Conservation (phyloP, 164 flowering plant species). For the Sextonia rubra region DNA sequence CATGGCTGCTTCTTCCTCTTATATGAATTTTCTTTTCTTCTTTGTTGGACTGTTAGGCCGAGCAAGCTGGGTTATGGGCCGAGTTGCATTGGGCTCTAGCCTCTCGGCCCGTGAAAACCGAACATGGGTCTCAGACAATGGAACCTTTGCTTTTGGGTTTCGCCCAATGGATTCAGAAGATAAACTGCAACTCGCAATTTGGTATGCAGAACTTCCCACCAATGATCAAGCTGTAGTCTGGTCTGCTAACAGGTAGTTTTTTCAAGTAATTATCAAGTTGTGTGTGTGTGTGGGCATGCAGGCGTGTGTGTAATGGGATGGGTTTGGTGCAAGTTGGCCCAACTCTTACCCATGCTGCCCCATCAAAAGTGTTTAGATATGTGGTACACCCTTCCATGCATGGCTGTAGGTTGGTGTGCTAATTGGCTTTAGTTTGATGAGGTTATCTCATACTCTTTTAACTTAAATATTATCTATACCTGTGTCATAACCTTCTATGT, state of each 20-base stretch:
- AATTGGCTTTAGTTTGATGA: no score
- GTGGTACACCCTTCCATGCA: no score
- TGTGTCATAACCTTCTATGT: no score
- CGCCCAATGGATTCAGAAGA: slow-evolving; percentile 16
- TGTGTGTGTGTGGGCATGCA: no score
- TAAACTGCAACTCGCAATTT: slow-evolving; percentile 49
- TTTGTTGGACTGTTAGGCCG: slow-evolving; percentile 9
- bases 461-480: no score
- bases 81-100: slow-evolving; percentile 48
- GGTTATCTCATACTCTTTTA: no score
- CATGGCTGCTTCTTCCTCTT: slow-evolving; percentile 13
- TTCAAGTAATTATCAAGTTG: background rate
- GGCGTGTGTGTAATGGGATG: no score
- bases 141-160: slow-evolving; percentile 84
- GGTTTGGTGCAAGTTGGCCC: no score
- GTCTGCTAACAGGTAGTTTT: slow-evolving; percentile 72
- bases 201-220: slow-evolving; percentile 78
- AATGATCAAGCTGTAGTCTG: slow-evolving; percentile 55
- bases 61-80: slow-evolving; percentile 11
- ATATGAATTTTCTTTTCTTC: background rate
- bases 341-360: no score
- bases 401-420: no score
- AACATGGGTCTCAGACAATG: slow-evolving; percentile 66
- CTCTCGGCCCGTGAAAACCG: slow-evolving; percentile 39
- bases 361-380: no score